Evolutionary conservation across 768 basidiomycete species (phyloP).

Genomic region (Neoboletus subvelutipes): DNA sequence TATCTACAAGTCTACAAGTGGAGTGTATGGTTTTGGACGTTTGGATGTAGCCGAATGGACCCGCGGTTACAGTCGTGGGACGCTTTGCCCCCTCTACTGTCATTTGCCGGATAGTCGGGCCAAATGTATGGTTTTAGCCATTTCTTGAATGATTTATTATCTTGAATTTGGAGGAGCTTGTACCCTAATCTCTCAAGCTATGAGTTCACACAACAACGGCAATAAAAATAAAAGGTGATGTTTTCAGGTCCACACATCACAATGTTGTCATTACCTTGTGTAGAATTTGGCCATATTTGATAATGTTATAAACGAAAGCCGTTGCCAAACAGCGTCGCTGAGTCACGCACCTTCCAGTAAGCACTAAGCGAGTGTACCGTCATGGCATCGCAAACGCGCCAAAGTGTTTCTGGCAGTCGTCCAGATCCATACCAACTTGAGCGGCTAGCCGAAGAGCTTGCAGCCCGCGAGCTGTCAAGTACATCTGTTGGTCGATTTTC

Average conservation of each 20-base stretch:
- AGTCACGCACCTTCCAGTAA: not conserved
- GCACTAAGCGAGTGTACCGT: not conserved
- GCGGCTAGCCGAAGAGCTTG: constrained; percentile 72
- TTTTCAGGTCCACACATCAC: no score
- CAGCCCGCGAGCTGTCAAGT: constrained; percentile 45
- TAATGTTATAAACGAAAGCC: constrained; percentile 26
- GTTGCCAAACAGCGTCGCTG: constrained; percentile 21
- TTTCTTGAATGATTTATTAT: not conserved
- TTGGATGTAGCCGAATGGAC: not conserved
- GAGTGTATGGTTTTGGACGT: not conserved
- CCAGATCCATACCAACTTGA: constrained; percentile 67
- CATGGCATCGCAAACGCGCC: constrained; percentile 22
- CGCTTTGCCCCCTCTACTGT: not conserved
- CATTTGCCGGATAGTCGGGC: no score
- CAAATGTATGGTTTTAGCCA: not conserved
- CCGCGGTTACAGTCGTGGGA: not conserved
- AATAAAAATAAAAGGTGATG: no score
- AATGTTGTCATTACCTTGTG: no score
- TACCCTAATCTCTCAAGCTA: no score
- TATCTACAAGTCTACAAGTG: not conserved
- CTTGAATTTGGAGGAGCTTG: no score
- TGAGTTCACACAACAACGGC: no score
- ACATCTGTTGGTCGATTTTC: constrained; percentile 7
- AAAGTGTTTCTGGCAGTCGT: constrained; percentile 10
- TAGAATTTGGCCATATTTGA: constrained; percentile 16